Conservation (phyloP, 306 rosid species). For the Rubus idaeus region DNA sequence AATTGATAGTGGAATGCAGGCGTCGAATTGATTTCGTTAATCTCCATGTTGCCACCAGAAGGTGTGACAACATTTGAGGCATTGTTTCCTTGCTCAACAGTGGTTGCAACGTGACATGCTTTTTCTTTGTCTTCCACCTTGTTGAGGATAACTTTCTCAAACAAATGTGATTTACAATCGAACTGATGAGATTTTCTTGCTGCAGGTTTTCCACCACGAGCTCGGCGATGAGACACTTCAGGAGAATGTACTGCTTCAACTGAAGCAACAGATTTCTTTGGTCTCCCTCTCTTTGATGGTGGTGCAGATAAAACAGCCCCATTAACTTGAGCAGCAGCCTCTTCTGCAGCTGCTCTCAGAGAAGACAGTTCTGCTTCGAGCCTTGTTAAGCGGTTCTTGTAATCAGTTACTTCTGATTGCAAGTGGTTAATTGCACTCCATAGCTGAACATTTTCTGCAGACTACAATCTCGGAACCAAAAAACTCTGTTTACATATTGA, state of each 20-base stretch:
- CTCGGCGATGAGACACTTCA: conserved; percentile 21
- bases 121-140: conserved; percentile 29
- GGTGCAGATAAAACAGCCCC: conserved; percentile 23
- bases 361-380: conserved; percentile 47
- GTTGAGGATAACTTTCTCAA: conserved; percentile 43
- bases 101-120: not conserved
- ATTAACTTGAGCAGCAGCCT: conserved; percentile 26
- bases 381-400: conserved; percentile 38
- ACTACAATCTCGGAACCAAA: conserved; percentile 39
- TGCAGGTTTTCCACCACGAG: conserved; percentile 31
- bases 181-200: conserved; percentile 13
- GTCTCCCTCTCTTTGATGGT: conserved; percentile 49
- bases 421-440: conserved; percentile 37
- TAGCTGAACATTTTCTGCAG: conserved; percentile 45
- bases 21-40: conserved; percentile 20
- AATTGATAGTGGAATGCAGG: conserved; percentile 28
- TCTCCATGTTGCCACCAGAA: conserved; percentile 14
- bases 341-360: conserved; percentile 35
- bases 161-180: conserved; percentile 29
- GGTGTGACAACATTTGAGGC: conserved; percentile 10
- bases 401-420: conserved; percentile 46
- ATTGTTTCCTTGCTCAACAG: conserved; percentile 26
- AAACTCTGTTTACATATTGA: conserved; percentile 15
- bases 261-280: conserved; percentile 30
- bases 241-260: conserved; percentile 26